Evolutionary conservation across 1,284 basidiomycete species (phyloP), one percentile per base, ranked within the genome.

Genomic region (Sparassis latifolia): DNA sequence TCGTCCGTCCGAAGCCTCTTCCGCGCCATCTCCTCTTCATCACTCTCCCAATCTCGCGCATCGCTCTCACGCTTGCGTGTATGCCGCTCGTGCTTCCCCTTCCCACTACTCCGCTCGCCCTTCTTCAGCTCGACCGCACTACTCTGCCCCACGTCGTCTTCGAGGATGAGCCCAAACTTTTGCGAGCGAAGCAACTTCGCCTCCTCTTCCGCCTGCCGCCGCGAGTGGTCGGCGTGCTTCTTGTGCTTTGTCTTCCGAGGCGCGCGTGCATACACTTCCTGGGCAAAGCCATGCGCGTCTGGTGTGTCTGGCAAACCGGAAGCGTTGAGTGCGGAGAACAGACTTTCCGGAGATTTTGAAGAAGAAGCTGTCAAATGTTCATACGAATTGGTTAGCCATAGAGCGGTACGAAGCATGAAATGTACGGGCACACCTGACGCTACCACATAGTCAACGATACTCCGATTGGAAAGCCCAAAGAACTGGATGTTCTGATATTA

Each of bases 401-500:
- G 35, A 37, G 35, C 35, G 35, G 35, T 37, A 37, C 35, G 35
- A 12, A 37, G 35, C 7, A 37, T 6, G 35, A 37, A 37, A 37
- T 37, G 35, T 37, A 37, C 20, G 10, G 33, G 69, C 81, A 48
- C 55, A 87, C 90, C 90, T 67, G 86, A 82, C 44, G 90, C 89
- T 67, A 90, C 74, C 33, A 95, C 86, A 69, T 86, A 95, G 71
- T 92, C 86, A 58, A 92, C 81, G 53, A 88, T 89, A 55, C 82
- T 90, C 55, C 78, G 77, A 69, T 94, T 88, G 20, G 91, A 83
- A 42, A 90, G 79, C 51, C 87, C 89, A 60, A 94, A 86, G 55
- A 92, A 77, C 88, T 92, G 59, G 2, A 53, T 33, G 37, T 20
- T 20, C 20, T 20, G 20, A 20, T 20, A 20, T 20, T 20, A 20